These are phyloP conservation scores for Stygiomarasmius scandens DNA, from an alignment of 1,284 basidiomycete species.

Conservation along the genomic window DNA sequence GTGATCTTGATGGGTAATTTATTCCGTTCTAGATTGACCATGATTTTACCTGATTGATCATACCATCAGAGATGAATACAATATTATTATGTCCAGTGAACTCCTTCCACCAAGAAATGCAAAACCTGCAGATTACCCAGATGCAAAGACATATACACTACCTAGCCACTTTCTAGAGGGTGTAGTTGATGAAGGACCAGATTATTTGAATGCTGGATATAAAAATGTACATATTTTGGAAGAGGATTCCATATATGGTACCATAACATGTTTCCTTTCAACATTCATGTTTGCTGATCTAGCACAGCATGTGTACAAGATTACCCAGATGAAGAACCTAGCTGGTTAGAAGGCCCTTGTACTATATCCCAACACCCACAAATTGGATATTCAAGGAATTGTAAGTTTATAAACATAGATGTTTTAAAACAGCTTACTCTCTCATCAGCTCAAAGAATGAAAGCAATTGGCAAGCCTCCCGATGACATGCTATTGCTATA, in stretches of 20 bases:
- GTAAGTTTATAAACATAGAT: too few relatives aligned
- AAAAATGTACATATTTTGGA: slow-evolving; percentile 55
- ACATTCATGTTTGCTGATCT: too few relatives aligned
- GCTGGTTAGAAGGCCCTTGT: slow-evolving; percentile 56
- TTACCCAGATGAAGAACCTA: slow-evolving; percentile 46
- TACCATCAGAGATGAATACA: slow-evolving; percentile 55
- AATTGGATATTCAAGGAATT: slow-evolving; percentile 72
- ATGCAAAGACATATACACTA: too few relatives aligned
- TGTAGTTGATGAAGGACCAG: slow-evolving; percentile 76
- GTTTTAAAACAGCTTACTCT: too few relatives aligned
- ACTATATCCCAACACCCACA: slow-evolving; percentile 69
- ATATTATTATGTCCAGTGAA: slow-evolving; percentile 51
- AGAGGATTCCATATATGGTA: slow-evolving; percentile 65
- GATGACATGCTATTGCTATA: slow-evolving; percentile 53
- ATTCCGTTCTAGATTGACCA: too few relatives aligned
- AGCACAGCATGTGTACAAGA: slow-evolving; percentile 57
- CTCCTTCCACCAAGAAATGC: slow-evolving; percentile 54
- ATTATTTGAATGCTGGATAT: slow-evolving; percentile 51
- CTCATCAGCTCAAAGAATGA: slow-evolving; percentile 66
- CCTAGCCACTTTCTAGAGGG: slow-evolving; percentile 71
- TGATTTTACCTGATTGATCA: background rate
- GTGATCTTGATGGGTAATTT: slow-evolving; percentile 66
- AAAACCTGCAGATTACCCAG: slow-evolving; percentile 56
- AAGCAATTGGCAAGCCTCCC: slow-evolving; percentile 73
- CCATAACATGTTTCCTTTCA: too few relatives aligned